Evolutionary conservation across 305 asterid species (phyloP).

Genomic region (Rubia peregrina): DNA sequence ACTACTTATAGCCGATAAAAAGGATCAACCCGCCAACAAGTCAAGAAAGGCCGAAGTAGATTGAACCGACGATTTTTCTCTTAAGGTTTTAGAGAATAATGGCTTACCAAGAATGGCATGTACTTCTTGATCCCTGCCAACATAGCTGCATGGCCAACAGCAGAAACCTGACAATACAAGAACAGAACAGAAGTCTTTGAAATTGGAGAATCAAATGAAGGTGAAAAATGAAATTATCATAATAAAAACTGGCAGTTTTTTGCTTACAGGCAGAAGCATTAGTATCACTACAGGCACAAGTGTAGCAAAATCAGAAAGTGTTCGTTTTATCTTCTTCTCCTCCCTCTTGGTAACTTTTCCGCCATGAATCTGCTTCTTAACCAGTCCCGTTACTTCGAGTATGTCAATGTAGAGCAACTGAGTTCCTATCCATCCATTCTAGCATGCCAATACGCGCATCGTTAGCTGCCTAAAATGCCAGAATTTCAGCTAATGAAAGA

Average conservation of each 20-base stretch:
- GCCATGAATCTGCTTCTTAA: conserved; percentile 42
- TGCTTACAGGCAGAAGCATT: conserved; percentile 77
- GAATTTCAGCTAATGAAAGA: conserved; percentile 4
- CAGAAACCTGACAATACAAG: conserved; percentile 47
- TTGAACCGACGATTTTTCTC: no score
- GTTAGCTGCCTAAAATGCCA: conserved; percentile 11
- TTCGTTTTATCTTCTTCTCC: conserved; percentile 47
- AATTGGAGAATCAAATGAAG: background rate
- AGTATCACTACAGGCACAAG: conserved; percentile 67
- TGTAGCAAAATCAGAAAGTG: conserved; percentile 47
- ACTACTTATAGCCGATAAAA: no score
- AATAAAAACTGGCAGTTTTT: background rate
- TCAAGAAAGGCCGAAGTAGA: background rate
- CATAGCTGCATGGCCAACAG: conserved; percentile 85
- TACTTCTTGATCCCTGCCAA: conserved; percentile 75
- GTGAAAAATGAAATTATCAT: background rate
- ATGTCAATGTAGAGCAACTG: conserved; percentile 55
- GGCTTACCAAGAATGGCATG: conserved; percentile 50
- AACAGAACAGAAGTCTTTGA: background rate
- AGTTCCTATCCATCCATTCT: conserved; percentile 79
- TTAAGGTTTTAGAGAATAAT: background rate
- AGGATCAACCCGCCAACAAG: background rate
- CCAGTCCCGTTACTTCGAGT: conserved; percentile 30
- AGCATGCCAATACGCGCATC: conserved; percentile 16
- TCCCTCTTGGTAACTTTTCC: conserved; percentile 48